phyloP scores from a whole-genome alignment of 1,284 basidiomycete species.

The Porodaedalea pini region DNA sequence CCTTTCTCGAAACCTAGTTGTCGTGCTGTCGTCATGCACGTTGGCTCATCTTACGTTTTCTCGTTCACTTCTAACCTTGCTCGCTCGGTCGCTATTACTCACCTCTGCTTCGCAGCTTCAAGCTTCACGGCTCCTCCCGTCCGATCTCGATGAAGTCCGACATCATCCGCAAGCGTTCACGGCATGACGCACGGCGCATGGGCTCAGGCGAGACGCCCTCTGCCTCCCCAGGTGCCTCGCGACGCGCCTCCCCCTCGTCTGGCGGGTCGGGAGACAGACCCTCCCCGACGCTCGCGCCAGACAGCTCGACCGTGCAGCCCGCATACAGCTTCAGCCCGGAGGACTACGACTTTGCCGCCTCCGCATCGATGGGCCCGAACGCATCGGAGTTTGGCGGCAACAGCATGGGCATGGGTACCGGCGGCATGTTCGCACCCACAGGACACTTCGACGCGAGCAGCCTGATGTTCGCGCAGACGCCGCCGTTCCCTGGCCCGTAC shows the following conservation, averaged over 20 bases:
- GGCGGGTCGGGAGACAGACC: slow-evolving; percentile 32
- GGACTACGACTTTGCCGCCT: slow-evolving; percentile 33
- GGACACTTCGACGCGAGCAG: slow-evolving; percentile 24
- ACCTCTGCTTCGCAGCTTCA: slow-evolving; percentile 45
- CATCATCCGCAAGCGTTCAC: slow-evolving; percentile 76
- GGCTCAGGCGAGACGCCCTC: slow-evolving; percentile 59
- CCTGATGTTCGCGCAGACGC: slow-evolving; percentile 29
- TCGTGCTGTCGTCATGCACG: slow-evolving; percentile 12
- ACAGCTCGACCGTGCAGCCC: slow-evolving; percentile 46
- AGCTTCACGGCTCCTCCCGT: slow-evolving; percentile 74
- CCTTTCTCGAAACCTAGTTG: slow-evolving; percentile 29
- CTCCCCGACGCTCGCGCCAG: slow-evolving; percentile 62
- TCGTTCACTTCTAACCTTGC: slow-evolving; percentile 3
- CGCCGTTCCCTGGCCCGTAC: slow-evolving; percentile 61
- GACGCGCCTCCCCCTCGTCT: slow-evolving; percentile 62
- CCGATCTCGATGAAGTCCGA: slow-evolving; percentile 86
- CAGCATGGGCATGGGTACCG: slow-evolving; percentile 24
- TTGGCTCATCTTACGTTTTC: slow-evolving; percentile 1
- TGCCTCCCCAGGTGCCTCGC: slow-evolving; percentile 65
- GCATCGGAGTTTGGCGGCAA: neutral
- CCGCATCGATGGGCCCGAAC: neutral
- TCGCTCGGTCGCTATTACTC: neutral
- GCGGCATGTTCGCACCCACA: slow-evolving; percentile 31
- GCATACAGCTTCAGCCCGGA: slow-evolving; percentile 41
- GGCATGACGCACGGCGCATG: slow-evolving; percentile 63